Percentiles rank a stretch among this genome's conserved stretches.
phyloP scores from a whole-genome alignment of 2,329 filamentous ascomycete genomes.

The Fusarium concolor region DNA sequence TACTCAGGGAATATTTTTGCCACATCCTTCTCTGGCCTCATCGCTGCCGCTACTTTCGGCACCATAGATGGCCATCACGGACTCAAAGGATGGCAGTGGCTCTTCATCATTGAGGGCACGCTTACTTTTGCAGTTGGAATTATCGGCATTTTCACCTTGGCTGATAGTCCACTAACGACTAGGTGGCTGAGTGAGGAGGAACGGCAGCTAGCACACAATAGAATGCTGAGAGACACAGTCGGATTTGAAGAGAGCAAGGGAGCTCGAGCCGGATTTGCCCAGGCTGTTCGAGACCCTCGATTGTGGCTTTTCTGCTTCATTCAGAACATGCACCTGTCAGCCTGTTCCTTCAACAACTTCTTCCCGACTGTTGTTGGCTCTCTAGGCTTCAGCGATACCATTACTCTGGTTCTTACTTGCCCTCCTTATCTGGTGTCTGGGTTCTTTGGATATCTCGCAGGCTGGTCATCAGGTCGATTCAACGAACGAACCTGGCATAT shows the following conservation, averaged over 20 bases:
- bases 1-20: constrained; percentile 49
- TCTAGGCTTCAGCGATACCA: constrained; percentile 51
- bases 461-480: constrained; percentile 57
- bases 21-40: constrained; percentile 57
- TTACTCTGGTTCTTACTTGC: constrained; percentile 59
- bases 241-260: constrained; percentile 52
- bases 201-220: constrained; percentile 56
- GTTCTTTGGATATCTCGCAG: constrained; percentile 55
- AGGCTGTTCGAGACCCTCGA: constrained; percentile 49
- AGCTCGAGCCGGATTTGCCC: constrained; percentile 47
- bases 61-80: constrained; percentile 45
- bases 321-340: constrained; percentile 53
- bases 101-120: constrained; percentile 50
- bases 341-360: constrained; percentile 49
- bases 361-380: constrained; percentile 50
- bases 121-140: constrained; percentile 48
- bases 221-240: constrained; percentile 51
- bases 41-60: constrained; percentile 57
- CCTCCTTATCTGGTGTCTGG: constrained; percentile 59
- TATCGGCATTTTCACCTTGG: constrained; percentile 50
- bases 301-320: constrained; percentile 51
- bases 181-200: constrained; percentile 52
- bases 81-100: constrained; percentile 50
- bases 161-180: constrained; percentile 54
- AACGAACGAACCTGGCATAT: constrained; percentile 55